Evolutionary conservation across 129 eudicot species (phyloP).

Genomic region (Helichrysum umbraculigerum): DNA sequence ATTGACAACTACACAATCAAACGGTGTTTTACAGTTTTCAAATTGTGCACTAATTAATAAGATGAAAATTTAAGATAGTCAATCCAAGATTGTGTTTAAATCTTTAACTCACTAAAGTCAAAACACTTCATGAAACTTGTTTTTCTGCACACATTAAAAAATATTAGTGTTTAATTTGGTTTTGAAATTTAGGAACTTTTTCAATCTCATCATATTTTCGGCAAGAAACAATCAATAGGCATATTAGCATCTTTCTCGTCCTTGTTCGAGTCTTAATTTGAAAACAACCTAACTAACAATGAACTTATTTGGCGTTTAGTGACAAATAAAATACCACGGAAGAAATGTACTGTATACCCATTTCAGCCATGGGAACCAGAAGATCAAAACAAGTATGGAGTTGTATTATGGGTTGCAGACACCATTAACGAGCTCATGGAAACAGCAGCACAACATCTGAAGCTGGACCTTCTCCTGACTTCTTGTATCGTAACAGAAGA

Average conservation of each 20-base stretch:
- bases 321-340: conserved; percentile 50
- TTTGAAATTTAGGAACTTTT: background rate
- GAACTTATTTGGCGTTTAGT: conserved; percentile 20
- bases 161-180: no score
- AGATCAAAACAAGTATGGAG: conserved; percentile 50
- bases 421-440: conserved; percentile 67
- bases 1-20: background rate
- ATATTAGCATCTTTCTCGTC: background rate
- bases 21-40: background rate
- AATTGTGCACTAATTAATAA: background rate
- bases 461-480: conserved; percentile 27
- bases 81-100: background rate
- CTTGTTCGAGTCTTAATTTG: background rate
- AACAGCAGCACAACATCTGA: conserved; percentile 49
- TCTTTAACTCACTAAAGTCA: no score
- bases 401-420: conserved; percentile 68
- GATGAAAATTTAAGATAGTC: background rate
- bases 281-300: conserved; percentile 6
- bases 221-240: no score
- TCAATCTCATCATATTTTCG: background rate
- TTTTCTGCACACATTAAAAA: no score
- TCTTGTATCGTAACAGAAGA: conserved; percentile 72
- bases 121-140: no score
- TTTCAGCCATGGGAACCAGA: conserved; percentile 66
- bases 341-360: conserved; percentile 79